Evolutionary conservation across 768 basidiomycete species (phyloP).

Genomic region (Leccinellum albellum): DNA sequence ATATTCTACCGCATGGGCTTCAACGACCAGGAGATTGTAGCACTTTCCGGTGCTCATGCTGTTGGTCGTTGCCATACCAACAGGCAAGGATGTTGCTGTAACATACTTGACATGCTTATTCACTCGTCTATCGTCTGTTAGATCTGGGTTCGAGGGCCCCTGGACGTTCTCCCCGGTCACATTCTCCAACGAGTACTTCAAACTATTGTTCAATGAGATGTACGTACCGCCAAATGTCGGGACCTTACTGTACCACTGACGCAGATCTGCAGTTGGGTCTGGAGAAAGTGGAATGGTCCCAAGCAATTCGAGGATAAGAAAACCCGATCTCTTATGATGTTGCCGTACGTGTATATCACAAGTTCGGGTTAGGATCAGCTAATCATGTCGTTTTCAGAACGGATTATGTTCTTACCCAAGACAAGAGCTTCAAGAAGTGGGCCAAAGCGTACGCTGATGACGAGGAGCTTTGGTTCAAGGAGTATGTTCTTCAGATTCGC

Average conservation of each 20-base stretch:
- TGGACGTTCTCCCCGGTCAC: conserved; percentile 94
- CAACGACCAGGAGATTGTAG: conserved; percentile 97
- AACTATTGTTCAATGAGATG: conserved; percentile 84
- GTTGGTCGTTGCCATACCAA: conserved; percentile 91
- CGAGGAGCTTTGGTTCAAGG: conserved; percentile 87
- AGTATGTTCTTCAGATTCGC: conserved; percentile 50
- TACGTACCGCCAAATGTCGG: conserved; percentile 27
- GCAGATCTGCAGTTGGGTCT: conserved; percentile 59
- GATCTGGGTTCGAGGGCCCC: conserved; percentile 84
- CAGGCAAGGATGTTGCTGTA: conserved; percentile 40
- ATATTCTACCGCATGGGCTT: conserved; percentile 84
- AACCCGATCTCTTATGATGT: conserved; percentile 89
- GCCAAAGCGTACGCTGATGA: conserved; percentile 85
- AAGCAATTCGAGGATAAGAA: conserved; percentile 93
- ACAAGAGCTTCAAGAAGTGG: conserved; percentile 89
- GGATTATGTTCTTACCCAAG: conserved; percentile 83
- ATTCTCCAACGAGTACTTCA: conserved; percentile 82
- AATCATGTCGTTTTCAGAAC: conserved; percentile 41
- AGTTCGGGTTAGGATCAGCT: neutral
- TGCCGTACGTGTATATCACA: conserved; percentile 58
- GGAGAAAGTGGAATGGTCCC: conserved; percentile 93
- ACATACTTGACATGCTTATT: neutral
- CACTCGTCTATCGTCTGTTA: conserved; percentile 12
- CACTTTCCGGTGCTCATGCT: conserved; percentile 90
- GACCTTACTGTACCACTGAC: neutral